Evolutionary conservation across 2,329 filamentous ascomycete species (phyloP), one percentile per base, ranked within the genome.

Genomic region (Aureobasidium sp.): DNA sequence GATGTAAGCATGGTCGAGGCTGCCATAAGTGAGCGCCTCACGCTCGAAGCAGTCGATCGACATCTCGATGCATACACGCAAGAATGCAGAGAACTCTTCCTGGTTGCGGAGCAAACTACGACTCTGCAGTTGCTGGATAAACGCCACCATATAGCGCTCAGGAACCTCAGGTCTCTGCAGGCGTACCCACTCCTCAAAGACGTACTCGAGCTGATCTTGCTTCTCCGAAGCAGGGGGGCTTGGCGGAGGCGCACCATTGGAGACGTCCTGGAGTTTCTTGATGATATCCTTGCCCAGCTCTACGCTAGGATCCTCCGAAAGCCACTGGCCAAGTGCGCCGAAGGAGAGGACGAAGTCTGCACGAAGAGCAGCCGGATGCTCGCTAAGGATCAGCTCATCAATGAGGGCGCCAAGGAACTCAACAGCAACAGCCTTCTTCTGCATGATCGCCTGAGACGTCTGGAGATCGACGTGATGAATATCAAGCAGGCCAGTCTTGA

Each of bases 151-250:
- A 0, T 87, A 84, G 70, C 88, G 89, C 65, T 91, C 88, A 4
- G 87, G 86, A 4, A 87, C 85, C 67, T 87, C 85, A n/a, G 86
- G 83, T 68, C 91, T 90, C 73, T 88, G 88, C 8, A 97, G 82
- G 64, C 88, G 86, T 31, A 93, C 84, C 94, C 94, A 99, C 76
- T 99, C 94, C 47, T 93, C 91, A 70, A 99, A 97, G 22, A 97
- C 83, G 71, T 99, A 97, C 68, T 95, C 91, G 76, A 96, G 85
- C 73, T 97, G 91, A 65, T 96, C 90, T 65, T 87, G 85, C 67
- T 87, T 87, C 36, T 84, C 80, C 17, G 79, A 75, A 15, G 51
- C 52, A 55, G 84, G 81, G 62, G 87, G 84, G 25, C 82, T 84
- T 34, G 80, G 76, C 17, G 57, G 57, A n/a, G 57, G 45, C 58